Conservation (phyloP, 345 rosid species). For the Eucalyptus paniculata region DNA sequence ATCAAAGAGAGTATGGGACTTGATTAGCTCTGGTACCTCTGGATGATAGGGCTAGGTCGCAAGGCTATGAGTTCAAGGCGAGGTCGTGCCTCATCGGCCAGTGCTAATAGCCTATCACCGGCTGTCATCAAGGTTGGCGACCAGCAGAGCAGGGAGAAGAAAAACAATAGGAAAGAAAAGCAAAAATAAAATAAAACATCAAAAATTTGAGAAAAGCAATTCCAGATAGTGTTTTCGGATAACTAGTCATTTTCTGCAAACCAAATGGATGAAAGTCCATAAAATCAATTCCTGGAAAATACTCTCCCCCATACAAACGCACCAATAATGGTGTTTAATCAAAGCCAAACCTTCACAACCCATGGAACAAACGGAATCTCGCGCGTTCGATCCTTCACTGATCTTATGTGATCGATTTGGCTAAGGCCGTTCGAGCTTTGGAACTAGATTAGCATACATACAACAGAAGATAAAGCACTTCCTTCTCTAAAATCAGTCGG, state of each 20-base stretch:
- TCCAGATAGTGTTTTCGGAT: rapidly evolving
- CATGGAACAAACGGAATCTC: background rate
- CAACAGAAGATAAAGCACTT: background rate
- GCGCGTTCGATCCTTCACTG: background rate
- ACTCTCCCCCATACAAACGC: background rate
- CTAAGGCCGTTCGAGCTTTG: background rate
- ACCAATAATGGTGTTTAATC: background rate
- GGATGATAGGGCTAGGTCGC: background rate
- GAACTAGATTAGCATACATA: background rate
- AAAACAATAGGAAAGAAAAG: background rate
- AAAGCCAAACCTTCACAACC: background rate
- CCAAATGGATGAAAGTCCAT: no score
- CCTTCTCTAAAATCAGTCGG: background rate
- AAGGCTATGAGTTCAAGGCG: background rate
- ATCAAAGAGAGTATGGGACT: background rate
- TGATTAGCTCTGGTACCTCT: background rate
- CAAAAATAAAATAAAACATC: no score
- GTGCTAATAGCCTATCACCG: background rate
- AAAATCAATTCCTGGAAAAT: background rate
- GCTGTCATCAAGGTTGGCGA: no score
- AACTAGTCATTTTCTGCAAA: no score
- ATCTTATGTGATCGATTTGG: background rate
- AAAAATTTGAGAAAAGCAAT: background rate
- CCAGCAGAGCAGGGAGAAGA: background rate
- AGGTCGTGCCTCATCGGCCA: background rate